Base-by-base conservation (phyloP, 177 flowering plant species). In the Telopea speciosissima region DNA sequence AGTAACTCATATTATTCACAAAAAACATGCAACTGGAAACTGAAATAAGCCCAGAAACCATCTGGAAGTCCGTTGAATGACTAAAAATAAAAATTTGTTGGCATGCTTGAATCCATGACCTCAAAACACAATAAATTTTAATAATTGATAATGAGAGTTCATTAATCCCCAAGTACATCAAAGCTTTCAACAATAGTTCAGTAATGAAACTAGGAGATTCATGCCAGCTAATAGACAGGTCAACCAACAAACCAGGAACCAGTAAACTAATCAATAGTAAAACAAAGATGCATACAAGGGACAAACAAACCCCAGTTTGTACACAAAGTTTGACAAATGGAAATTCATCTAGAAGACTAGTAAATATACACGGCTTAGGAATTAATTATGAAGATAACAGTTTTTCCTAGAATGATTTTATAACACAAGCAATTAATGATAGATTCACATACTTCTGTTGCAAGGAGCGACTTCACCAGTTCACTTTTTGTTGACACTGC, bases 401-500 rank as follows among this genome's bases (percentile, higher is more conserved):
- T 24, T 26, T 21, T 21, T 13, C 23, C 26, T 22, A 13, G 52
- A 66, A 23, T 2, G 58, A 40, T 56, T 21, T 28, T 19, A 58
- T 60, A 7, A 66, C 16, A 3, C 3, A 44, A 31, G 26, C 44
- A 62, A 56, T 49, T 16, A 40, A 65, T 44, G 26, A 25, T 17
- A 33, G 26, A 23, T 14, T 23, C 26, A 63, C 73, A 45, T 88
- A 96, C 98, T 95, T 91, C 99, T 11, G 99, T 85, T 72, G 85
- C 94, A 71, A 96, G 98, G 25, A 96, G 92, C 67, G 89, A 83
- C 68, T 83, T 87, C 80, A 96, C 88, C 65, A 96, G 84, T 79
- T 91, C 97, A 68, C 79, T 75, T 74, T 96, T 85, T 74, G 92
- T 78, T 56, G 99, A 91, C 25, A 84, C 99, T 93, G 93, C 82